A percentile compares a stretch with the other conserved stretches of the same genome.
phyloP scores from a whole-genome alignment of 768 basidiomycete genomes.

The Suillus brevipes region DNA sequence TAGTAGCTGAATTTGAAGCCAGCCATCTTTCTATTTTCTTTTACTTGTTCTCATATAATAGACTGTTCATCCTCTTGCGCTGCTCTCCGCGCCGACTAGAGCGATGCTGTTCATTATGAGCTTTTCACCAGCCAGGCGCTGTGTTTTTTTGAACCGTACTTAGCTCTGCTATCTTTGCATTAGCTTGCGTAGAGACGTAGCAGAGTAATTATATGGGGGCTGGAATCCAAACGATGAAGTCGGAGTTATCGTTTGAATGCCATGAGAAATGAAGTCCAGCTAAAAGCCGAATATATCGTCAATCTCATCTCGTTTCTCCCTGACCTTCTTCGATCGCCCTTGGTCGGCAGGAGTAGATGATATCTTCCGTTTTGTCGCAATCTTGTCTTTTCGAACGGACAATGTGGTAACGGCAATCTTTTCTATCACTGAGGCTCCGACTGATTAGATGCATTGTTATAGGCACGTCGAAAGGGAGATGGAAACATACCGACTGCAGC shows the following conservation, averaged over 20 bases:
- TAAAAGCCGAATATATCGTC: conserved; percentile 65
- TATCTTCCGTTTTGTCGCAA: conserved; percentile 1
- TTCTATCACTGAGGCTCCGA: neutral
- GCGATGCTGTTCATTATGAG: neutral
- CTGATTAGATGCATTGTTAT: neutral
- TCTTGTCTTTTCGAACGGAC: neutral
- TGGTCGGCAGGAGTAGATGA: neutral
- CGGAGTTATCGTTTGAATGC: neutral
- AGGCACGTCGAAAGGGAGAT: neutral
- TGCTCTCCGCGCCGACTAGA: neutral
- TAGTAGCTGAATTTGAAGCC: neutral
- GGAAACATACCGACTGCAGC: neutral
- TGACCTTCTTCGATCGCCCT: conserved; percentile 33
- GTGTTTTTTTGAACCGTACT: neutral
- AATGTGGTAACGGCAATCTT: neutral
- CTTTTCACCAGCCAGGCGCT: conserved; percentile 5
- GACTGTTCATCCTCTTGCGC: conserved; percentile 1
- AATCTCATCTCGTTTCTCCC: conserved; percentile 54
- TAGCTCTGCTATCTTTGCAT: neutral
- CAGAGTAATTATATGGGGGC: neutral
- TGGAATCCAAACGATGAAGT: neutral
- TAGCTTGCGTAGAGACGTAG: conserved; percentile 1
- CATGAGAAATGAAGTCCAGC: neutral
- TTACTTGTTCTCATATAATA: neutral
- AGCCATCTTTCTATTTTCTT: neutral